phyloP scores from a whole-genome alignment of 176 grass and related monocot species.

The Triticum aestivum region IWGSC_CS_RefSeq_v2.1 NC_057800.1:260465349-260465848 shows the following conservation, averaged over 20 bases:
- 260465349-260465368: no score
- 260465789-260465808: constrained; percentile 16
- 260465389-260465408: no score
- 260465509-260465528: no score
- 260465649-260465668: constrained; percentile 36
- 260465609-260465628: not conserved
- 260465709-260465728: not conserved
- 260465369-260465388: no score
- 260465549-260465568: constrained; percentile 29
- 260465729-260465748: not conserved
- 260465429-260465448: no score
- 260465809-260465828: not conserved
- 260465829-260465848: not conserved
- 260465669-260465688: constrained; percentile 29
- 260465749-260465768: no score
- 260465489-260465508: no score
- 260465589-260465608: constrained; percentile 20
- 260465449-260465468: no score
- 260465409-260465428: no score
- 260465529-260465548: no score
- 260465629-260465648: no score
- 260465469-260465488: no score
- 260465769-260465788: not conserved
- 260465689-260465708: constrained; percentile 30
- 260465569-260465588: not conserved